Base-by-base conservation (phyloP, 768 basidiomycete genomes). In the Gautieria morchelliformis region DNA sequence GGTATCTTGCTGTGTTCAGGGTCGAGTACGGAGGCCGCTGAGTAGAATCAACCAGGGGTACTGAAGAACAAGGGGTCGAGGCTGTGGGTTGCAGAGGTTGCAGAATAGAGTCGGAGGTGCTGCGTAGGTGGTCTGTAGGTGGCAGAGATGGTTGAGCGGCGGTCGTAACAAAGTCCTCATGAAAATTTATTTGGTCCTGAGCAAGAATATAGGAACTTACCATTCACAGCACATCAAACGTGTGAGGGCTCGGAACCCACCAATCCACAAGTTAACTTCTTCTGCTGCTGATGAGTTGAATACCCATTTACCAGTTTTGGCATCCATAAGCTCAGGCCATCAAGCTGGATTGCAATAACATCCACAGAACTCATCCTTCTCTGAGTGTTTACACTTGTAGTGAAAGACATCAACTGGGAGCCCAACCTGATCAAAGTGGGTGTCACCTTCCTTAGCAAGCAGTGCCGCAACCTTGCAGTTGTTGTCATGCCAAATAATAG, bases 401-500 rank as follows among this genome's bases (percentile, higher is more conserved):
- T 65, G 64, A 37, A 66, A 66, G 20, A 61, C 64, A 46, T 66
- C 65, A 3, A 66, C 65, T 4, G 63, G 62, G 1, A 66, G 49
- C 4, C 51, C 58, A 27, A 33, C 37, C 5, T 53, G 9, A 5
- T 52, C 39, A 44, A 62, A 60, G 51, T 61, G 44, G 48, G 35
- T 41, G 17, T 42, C 51, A 12, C 32, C 64, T 11, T 54, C 59
- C 37, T 10, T 17, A 22, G 48, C 22, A 19, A 65, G 62, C 58
- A 65, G 64, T n/a, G 45, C 44, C 4, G 61, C 52, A 8, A 66
- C 44, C 6, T 33, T 35, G 54, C 62, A 71, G 50, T 66, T 68
- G 51, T 62, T 70, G 53, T 72, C 68, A 49, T 66, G 67, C 61
- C 69, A 70, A 2, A 70, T 58, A 40, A 67, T 53, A 40, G 55